phyloP scores from a whole-genome alignment of 1,284 basidiomycete species.

The Irpex rosettiformis region DNA sequence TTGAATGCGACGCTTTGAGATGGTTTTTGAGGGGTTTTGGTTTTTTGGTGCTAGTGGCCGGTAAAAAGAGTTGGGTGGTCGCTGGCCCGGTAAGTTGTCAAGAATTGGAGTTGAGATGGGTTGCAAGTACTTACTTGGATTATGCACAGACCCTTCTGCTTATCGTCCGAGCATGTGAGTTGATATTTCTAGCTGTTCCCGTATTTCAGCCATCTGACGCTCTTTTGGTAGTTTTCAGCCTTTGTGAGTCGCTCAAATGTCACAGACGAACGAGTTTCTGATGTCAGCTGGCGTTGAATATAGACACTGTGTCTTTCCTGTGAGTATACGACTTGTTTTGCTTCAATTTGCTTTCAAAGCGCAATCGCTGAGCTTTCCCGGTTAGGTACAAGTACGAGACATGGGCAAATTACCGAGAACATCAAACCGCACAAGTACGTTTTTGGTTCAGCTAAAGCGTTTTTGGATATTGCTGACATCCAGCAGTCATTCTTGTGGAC shows the following conservation, averaged over 20 bases:
- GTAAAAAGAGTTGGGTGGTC: neutral
- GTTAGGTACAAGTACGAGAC: neutral
- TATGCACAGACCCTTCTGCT: neutral
- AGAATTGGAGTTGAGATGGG: neutral
- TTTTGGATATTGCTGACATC: neutral
- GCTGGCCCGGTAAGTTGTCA: conserved; percentile 1
- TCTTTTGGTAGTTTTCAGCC: neutral
- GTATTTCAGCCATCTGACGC: neutral
- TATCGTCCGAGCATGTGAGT: neutral
- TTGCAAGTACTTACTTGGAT: neutral
- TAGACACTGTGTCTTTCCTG: conserved; percentile 1
- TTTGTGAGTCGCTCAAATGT: neutral
- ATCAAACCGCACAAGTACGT: neutral
- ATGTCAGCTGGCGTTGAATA: neutral
- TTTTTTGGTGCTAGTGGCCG: neutral
- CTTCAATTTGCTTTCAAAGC: neutral
- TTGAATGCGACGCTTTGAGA: neutral
- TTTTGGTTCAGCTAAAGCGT: neutral
- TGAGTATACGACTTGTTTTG: neutral
- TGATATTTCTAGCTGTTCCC: neutral
- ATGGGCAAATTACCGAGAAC: neutral
- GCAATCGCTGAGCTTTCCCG: neutral
- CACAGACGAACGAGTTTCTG: neutral
- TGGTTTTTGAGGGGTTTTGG: neutral
- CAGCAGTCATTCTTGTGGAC: neutral